phyloP scores from a whole-genome alignment of 768 basidiomycete genomes.

The Mycena pura region DNA sequence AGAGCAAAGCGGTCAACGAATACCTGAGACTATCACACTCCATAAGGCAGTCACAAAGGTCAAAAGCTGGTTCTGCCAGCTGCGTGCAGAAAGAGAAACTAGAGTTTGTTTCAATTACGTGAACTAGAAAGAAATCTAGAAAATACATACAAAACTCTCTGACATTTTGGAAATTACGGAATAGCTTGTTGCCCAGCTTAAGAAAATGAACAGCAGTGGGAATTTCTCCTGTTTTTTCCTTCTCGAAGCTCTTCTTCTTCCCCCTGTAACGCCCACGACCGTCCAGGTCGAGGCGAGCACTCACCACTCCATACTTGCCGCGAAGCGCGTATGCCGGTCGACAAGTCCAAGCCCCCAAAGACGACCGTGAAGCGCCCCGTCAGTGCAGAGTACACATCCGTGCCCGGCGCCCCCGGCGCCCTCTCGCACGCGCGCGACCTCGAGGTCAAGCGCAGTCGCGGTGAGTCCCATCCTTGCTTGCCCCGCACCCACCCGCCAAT shows the following conservation, averaged over 20 bases:
- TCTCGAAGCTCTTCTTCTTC: not conserved
- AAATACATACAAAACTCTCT: not conserved
- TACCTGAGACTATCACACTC: too few relatives aligned
- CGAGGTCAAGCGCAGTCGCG: constrained; percentile 75
- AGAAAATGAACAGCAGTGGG: not conserved
- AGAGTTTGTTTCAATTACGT: too few relatives aligned
- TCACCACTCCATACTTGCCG: too few relatives aligned
- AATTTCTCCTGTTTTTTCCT: not conserved
- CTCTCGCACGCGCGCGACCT: constrained; percentile 65
- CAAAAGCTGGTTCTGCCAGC: too few relatives aligned
- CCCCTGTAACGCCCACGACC: not conserved
- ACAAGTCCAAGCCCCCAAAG: constrained; percentile 49
- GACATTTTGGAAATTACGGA: not conserved
- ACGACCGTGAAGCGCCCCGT: constrained; percentile 56
- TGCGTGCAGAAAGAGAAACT: too few relatives aligned
- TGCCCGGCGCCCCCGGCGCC: constrained; percentile 8
- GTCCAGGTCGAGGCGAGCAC: not conserved
- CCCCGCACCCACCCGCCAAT: not conserved
- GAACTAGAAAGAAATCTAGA: not conserved
- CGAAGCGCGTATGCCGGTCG: constrained; percentile 55
- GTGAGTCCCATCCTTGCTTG: constrained; percentile 41
- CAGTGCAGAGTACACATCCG: constrained; percentile 55
- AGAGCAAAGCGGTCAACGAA: too few relatives aligned
- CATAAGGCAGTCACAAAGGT: too few relatives aligned
- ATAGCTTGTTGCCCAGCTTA: too few relatives aligned